phyloP scores from a whole-genome alignment of 1,139 yeast genomes.

The Torulaspora globosa region DNA sequence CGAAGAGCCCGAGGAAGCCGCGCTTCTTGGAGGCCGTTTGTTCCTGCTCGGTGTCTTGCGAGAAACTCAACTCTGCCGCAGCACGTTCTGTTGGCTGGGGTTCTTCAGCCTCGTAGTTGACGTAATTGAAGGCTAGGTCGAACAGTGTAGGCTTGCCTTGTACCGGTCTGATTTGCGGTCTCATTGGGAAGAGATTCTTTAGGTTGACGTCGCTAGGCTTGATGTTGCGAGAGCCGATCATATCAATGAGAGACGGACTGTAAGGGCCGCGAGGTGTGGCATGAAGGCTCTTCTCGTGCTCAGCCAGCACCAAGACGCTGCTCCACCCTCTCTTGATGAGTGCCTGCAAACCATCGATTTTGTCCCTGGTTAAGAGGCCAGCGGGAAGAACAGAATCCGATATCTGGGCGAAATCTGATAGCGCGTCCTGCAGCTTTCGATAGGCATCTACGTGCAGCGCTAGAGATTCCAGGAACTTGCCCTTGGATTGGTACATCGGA shows the following conservation, averaged over 20 bases:
- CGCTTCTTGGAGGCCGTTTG: conserved; percentile 38
- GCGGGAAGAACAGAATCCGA: conserved; percentile 23
- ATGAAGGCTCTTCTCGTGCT: conserved; percentile 28
- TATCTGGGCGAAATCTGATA: conserved; percentile 10
- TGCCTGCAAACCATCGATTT: conserved; percentile 17
- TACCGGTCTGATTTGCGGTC: conserved; percentile 50
- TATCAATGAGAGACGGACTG: conserved; percentile 45
- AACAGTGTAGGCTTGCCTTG: conserved; percentile 83
- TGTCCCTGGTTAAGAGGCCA: conserved; percentile 19
- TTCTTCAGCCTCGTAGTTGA: conserved; percentile 44
- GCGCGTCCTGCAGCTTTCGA: conserved; percentile 18
- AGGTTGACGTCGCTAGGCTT: conserved; percentile 40
- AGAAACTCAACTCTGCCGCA: background rate
- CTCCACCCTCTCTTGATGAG: conserved; percentile 24
- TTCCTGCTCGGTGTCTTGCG: conserved; percentile 5
- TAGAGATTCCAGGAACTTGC: conserved; percentile 31
- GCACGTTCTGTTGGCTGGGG: conserved; percentile 3
- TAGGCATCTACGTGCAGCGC: conserved; percentile 31
- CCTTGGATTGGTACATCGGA: conserved; percentile 29
- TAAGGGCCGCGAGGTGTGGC: conserved; percentile 8
- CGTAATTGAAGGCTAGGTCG: conserved; percentile 82
- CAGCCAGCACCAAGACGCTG: conserved; percentile 34
- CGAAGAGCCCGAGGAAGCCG: conserved; percentile 49
- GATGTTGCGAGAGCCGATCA: conserved; percentile 42
- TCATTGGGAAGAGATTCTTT: conserved; percentile 47